Conservation (phyloP, 2,329 filamentous ascomycete species). For the Colletotrichum caudatum region DNA sequence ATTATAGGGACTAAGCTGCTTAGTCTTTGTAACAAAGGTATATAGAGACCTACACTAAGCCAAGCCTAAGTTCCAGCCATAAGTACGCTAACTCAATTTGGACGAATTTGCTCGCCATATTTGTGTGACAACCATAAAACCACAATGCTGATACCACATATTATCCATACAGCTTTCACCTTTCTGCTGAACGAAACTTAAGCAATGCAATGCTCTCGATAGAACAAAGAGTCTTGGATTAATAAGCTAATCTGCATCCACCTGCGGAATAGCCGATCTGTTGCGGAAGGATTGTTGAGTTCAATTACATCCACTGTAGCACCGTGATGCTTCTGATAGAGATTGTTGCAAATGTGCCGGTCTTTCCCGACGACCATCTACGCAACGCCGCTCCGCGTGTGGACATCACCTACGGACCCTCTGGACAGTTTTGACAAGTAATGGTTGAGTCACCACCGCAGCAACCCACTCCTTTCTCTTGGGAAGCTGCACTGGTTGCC, state of each 20-base stretch:
- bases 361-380: no score
- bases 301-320: neutral
- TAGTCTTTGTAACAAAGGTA: no score
- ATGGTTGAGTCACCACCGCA: slow-evolving; percentile 31
- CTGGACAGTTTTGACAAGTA: slow-evolving; percentile 6
- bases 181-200: neutral
- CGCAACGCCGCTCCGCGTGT: no score
- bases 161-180: no score
- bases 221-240: neutral
- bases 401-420: neutral
- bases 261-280: neutral
- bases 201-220: neutral
- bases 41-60: no score
- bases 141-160: no score
- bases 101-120: no score
- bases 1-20: no score
- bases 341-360: no score
- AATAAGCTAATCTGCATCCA: neutral
- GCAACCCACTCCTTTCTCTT: slow-evolving; percentile 45
- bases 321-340: neutral
- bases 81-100: no score
- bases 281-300: neutral
- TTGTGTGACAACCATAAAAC: no score
- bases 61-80: no score
- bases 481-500: slow-evolving; percentile 43